A percentile compares a stretch with the other conserved stretches of the same genome.
phyloP scores from a whole-genome alignment of 352 stramenopile genomes.

The Phytophthora kernoviae region DNA sequence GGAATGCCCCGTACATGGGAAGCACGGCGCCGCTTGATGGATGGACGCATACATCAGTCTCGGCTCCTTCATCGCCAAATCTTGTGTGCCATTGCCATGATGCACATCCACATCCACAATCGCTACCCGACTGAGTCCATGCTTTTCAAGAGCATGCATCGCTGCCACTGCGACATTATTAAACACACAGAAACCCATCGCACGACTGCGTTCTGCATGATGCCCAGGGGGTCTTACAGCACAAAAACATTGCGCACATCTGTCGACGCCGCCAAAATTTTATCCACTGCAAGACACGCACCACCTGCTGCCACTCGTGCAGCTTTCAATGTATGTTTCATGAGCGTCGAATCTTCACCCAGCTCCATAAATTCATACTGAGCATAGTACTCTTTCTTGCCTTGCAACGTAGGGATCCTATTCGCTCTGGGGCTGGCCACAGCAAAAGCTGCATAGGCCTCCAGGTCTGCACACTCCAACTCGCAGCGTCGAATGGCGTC shows the following conservation, averaged over 20 bases:
- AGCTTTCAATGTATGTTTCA: constrained; percentile 68
- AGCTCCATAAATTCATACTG: constrained; percentile 75
- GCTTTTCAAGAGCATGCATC: constrained; percentile 88
- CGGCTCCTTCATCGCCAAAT: constrained; percentile 30
- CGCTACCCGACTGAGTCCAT: constrained; percentile 49
- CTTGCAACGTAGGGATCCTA: constrained; percentile 26
- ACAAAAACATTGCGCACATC: constrained; percentile 85
- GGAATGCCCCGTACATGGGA: constrained; percentile 46
- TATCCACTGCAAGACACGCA: constrained; percentile 77
- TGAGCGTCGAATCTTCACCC: constrained; percentile 70
- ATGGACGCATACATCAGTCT: constrained; percentile 60
- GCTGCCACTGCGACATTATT: constrained; percentile 96
- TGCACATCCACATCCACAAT: constrained; percentile 87
- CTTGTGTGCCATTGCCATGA: constrained; percentile 89
- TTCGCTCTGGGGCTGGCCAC: constrained; percentile 16
- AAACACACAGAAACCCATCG: constrained; percentile 95
- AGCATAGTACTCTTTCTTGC: constrained; percentile 54
- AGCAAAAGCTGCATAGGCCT: constrained; percentile 5
- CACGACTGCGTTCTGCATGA: constrained; percentile 49
- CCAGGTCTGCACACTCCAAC: constrained; percentile 5
- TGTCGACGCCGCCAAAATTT: constrained; percentile 36
- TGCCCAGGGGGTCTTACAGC: constrained; percentile 74
- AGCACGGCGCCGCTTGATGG: constrained; percentile 56
- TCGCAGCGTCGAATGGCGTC: constrained; percentile 30
- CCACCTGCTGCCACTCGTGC: constrained; percentile 74